Percentiles rank a stretch among this genome's conserved stretches.
Conservation (phyloP, 2,329 filamentous ascomycete genomes). For the Fusarium setosum region DNA sequence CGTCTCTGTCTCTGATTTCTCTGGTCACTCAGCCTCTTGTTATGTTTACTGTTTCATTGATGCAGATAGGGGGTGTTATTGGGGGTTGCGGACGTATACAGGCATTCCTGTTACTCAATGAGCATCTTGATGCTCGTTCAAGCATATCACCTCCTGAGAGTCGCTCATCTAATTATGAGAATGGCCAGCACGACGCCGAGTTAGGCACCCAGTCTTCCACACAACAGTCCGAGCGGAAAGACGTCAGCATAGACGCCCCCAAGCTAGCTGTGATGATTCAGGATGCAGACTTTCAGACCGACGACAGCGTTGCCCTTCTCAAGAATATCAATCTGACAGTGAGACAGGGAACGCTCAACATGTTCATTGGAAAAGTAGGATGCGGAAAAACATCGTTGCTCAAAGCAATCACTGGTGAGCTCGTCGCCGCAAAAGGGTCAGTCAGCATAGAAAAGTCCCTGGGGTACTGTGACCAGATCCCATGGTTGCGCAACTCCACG, state of each 20-base stretch:
- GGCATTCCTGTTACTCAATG: slow-evolving; percentile 44
- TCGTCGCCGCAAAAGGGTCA: slow-evolving; percentile 37
- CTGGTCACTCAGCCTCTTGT: slow-evolving; percentile 48
- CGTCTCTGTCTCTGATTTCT: slow-evolving; percentile 49
- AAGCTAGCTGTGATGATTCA: neutral
- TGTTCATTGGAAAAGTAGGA: slow-evolving; percentile 55
- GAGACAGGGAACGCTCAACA: slow-evolving; percentile 40
- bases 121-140: slow-evolving; percentile 28
- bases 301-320: slow-evolving; percentile 35
- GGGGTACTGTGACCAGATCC: slow-evolving; percentile 56
- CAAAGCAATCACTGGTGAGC: slow-evolving; percentile 52
- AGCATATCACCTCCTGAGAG: neutral
- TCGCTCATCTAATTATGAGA: neutral
- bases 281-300: slow-evolving; percentile 25
- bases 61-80: slow-evolving; percentile 47
- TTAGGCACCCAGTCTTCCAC: neutral
- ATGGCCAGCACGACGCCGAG: neutral
- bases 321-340: slow-evolving; percentile 40
- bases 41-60: slow-evolving; percentile 47
- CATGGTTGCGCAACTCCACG: slow-evolving; percentile 56
- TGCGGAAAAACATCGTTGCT: slow-evolving; percentile 57
- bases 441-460: slow-evolving; percentile 43
- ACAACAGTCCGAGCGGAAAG: neutral
- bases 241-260: neutral
- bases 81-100: slow-evolving; percentile 50